Evolutionary conservation across 2,329 filamentous ascomycete genomes (phyloP).

Genomic region (Blastomyces silverae): DNA sequence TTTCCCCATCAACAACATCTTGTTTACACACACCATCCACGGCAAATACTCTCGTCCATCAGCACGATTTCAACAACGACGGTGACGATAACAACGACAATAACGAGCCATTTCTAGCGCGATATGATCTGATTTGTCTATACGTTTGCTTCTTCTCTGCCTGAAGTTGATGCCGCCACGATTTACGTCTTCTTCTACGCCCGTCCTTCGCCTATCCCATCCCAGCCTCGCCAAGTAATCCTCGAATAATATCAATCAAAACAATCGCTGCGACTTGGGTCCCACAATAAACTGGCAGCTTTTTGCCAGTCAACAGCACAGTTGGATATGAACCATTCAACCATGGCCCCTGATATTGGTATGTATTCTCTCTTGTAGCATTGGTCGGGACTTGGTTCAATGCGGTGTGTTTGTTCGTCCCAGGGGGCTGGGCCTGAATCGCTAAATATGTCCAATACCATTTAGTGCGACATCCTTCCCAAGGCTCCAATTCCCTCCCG

Average conservation of each 20-base stretch:
- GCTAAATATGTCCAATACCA: constrained; percentile 11
- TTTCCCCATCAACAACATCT: constrained; percentile 24
- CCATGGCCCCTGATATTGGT: constrained; percentile 33
- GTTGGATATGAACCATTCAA: constrained; percentile 19
- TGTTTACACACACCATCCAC: constrained; percentile 18
- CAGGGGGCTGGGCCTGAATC: neutral
- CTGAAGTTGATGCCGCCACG: constrained; percentile 6
- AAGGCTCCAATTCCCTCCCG: constrained; percentile 34
- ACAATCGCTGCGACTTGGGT: constrained; percentile 4
- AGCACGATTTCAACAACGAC: constrained; percentile 6
- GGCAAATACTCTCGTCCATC: neutral
- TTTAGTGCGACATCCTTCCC: constrained; percentile 34
- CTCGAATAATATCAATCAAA: constrained; percentile 11
- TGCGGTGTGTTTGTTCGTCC: neutral
- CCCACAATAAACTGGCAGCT: constrained; percentile 18
- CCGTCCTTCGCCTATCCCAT: neutral
- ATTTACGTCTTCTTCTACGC: neutral
- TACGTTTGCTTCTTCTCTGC: neutral
- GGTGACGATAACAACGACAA: constrained; percentile 15
- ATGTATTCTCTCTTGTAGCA: constrained; percentile 18
- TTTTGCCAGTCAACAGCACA: constrained; percentile 1
- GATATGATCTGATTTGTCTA: constrained; percentile 6
- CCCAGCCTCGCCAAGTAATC: neutral
- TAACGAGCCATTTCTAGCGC: constrained; percentile 10
- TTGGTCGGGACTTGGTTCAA: neutral